A percentile compares a stretch with the other conserved stretches of the same genome.
These are phyloP conservation scores for Colletotrichum viniferum DNA, from an alignment of 2,329 filamentous ascomycete genomes.

Conservation along the genomic window DNA sequence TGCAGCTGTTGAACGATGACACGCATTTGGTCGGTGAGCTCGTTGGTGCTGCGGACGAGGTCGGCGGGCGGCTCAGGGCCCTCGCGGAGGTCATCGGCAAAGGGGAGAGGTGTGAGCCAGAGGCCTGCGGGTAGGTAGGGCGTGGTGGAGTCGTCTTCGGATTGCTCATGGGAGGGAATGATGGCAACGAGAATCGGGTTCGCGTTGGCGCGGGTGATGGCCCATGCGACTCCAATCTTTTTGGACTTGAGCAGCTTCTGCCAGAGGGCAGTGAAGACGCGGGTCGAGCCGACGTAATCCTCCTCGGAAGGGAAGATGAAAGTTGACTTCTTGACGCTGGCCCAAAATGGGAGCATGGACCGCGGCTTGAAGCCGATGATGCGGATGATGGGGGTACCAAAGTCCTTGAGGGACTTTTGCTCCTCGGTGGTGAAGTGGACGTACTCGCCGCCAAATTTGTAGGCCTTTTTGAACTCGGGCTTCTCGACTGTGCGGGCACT, in stretches of 20 bases:
- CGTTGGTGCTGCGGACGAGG: constrained; percentile 63
- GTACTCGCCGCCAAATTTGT: constrained; percentile 93
- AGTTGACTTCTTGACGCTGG: constrained; percentile 81
- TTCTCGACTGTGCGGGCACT: constrained; percentile 79
- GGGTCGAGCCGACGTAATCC: constrained; percentile 86
- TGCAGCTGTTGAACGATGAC: constrained; percentile 84
- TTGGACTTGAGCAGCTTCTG: constrained; percentile 81
- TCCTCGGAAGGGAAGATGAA: constrained; percentile 96
- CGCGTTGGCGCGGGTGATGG: constrained; percentile 80
- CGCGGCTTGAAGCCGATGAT: constrained; percentile 94
- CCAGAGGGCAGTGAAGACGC: constrained; percentile 90
- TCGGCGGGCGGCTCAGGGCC: constrained; percentile 69
- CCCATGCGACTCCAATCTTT: constrained; percentile 90
- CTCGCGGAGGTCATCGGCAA: constrained; percentile 84
- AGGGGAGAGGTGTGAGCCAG: constrained; percentile 89
- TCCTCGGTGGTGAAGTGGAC: constrained; percentile 88
- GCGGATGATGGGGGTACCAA: constrained; percentile 81
- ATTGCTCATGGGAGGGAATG: constrained; percentile 72
- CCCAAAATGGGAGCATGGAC: constrained; percentile 78
- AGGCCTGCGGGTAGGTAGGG: constrained; percentile 81
- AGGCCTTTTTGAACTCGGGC: constrained; percentile 84
- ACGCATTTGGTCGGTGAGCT: constrained; percentile 82
- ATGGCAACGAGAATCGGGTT: constrained; percentile 81
- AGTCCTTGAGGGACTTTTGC: constrained; percentile 75
- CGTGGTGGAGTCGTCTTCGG: constrained; percentile 67